Evolutionary conservation across 1,284 basidiomycete genomes (phyloP), one percentile per base, ranked within the genome.

Genomic region (Sanghuangporus baumii): DNA sequence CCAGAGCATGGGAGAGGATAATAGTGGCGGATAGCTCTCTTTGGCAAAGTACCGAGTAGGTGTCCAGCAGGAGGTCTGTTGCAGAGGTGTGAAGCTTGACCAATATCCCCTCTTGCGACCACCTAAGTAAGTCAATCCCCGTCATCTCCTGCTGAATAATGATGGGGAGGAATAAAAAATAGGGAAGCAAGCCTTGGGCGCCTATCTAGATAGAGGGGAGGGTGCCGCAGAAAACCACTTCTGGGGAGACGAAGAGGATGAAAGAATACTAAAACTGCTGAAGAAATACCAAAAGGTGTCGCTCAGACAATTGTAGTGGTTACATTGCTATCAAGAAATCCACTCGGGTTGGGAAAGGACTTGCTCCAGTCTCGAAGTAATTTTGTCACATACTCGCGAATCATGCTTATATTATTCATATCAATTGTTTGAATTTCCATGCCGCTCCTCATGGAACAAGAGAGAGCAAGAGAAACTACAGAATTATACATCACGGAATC

Each of bases 11-110:
- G 1, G 79, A 80, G 12, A 83, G 71, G 57, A 84, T 76, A 64
- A 83, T 82, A 65, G 83, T 83, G 14, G 81, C 73, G 2, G 81
- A 81, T 38, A 73, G 73, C 65, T 83, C 81, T 57, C 80, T 71
- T 46, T 71, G 71, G 40, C 70, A 71, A 37, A 84, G 74, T 16
- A 76, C 31, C 14, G 37, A 37, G 48, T 52, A 60, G 16, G 58
- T 23, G 6, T 60, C 58, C 8, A 60, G 14, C 12, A 60, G 23
- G 38, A 60, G 46, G 47, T 54, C 58, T 14, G 58, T 60, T 34
- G 48, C 58, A 40, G 58, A 60, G 16, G 48, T 60, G 48, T 60
- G 58, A 12, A 60, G 16, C 36, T 60, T 60, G 36, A 60, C 38
- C 20, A 26, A 6, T 11, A 41, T 12, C 37, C 50, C 40, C 37